Conservation (phyloP, 1,139 yeast species). For the Yamadazyma friedrichii region DNA sequence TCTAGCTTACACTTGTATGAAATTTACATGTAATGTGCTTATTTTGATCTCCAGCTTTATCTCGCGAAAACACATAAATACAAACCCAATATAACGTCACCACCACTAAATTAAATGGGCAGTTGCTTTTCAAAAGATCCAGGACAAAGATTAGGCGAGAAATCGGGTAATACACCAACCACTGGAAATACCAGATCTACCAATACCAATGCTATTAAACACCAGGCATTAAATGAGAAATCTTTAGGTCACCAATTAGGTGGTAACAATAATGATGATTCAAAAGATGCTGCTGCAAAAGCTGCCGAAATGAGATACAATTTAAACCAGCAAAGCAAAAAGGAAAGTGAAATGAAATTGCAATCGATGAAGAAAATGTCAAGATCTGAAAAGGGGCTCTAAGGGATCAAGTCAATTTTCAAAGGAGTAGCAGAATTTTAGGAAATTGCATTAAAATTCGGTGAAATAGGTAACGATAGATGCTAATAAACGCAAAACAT, state of each 20-base stretch:
- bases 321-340: conserved; percentile 24
- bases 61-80: neutral
- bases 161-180: conserved; percentile 4
- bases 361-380: conserved; percentile 31
- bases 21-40: too few species aligned
- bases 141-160: neutral
- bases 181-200: neutral
- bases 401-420: neutral
- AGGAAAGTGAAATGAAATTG: conserved; percentile 28
- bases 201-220: neutral
- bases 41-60: too few species aligned
- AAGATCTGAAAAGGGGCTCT: conserved; percentile 30
- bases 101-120: conserved; percentile 15
- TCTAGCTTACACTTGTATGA: neutral
- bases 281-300: conserved; percentile 30
- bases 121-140: conserved; percentile 18
- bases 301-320: conserved; percentile 37
- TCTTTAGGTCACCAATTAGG: conserved; percentile 12
- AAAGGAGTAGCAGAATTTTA: neutral
- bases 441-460: neutral
- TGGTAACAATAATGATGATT: conserved; percentile 3
- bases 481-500: too few species aligned
- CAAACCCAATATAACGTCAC: neutral
- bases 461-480: too few species aligned
- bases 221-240: neutral